Evolutionary conservation across 1,139 yeast species (phyloP), one percentile per base, ranked within the genome.

Genomic region (Suhomyces choctaworum): DNA sequence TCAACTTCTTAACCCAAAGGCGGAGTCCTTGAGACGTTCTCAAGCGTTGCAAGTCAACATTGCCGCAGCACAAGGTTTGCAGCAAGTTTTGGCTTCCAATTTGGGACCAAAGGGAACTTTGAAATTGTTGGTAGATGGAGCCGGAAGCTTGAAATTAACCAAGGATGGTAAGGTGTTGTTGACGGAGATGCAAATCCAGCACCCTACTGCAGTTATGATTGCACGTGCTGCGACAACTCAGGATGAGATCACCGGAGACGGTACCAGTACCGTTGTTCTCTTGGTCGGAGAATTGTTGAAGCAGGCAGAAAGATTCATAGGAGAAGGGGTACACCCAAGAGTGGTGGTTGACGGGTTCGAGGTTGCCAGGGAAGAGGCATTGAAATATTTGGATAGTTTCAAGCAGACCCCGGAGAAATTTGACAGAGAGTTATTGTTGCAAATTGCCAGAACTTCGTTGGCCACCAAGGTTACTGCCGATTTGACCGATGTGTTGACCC

Each of bases 161-260:
- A 92, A 92, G 60, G 99, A 92, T 62, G 99, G 99, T 39, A 90
- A 92, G 56, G 97, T 94, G 10, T 71, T 92, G 45, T 70, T 92
- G 42, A 78, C 88, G 19, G 98, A 92, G 58, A 92, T 92, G 99
- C 99, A 94, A 65, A 94, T 92, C 60, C 97, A 92, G 62, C 92
- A 92, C 48, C 99, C 99, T n/a, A 94, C 99, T 3, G 99, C 99
- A 0, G 95, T 92, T 23, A 86, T 94, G 95, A 92, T 92, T 69
- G 95, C 98, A 3, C 76, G 97, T 46, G 98, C 97, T 8, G 99
- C 99, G 36, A 82, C 96, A 31, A 97, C 98, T 0, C 99, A 92
- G 64, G 99, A 92, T 62, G 98, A 92, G 60, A 89, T 94, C 58
- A 87, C 98, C 10, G 99, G 99, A 34, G 99, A 92, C 60, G 99